These are phyloP conservation scores for Perilla frutescens DNA, from an alignment of 257 asterid genomes.

Conservation along the genomic window DNA sequence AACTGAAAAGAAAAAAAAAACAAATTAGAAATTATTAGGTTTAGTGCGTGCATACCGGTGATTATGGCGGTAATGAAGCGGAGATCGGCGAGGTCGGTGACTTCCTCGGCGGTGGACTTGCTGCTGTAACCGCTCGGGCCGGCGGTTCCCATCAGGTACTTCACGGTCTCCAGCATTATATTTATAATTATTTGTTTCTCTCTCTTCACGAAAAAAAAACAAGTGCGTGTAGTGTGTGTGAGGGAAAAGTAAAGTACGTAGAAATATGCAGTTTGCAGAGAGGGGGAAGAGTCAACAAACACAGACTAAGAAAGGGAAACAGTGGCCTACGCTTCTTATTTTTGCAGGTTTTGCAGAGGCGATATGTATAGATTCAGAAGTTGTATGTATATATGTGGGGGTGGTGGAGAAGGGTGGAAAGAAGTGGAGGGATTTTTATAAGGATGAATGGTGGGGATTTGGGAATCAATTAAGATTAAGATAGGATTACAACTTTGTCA, in stretches of 20 bases:
- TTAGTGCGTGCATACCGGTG: slow-evolving; percentile 50
- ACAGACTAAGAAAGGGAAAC: slow-evolving; percentile 32
- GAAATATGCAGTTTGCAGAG: slow-evolving; percentile 39
- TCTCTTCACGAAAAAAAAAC: not conserved
- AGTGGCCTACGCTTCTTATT: slow-evolving; percentile 30
- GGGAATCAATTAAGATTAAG: slow-evolving; percentile 58
- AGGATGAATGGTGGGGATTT: slow-evolving; percentile 55
- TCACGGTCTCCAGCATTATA: slow-evolving; percentile 71
- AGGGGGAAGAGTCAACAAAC: slow-evolving; percentile 38
- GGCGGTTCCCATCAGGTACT: slow-evolving; percentile 76
- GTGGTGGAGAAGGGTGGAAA: slow-evolving; percentile 25
- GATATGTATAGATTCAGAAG: slow-evolving; percentile 31
- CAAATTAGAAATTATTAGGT: not conserved
- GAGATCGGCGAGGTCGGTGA: slow-evolving; percentile 60
- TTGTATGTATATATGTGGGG: slow-evolving; percentile 25
- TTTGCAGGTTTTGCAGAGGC: slow-evolving; percentile 34
- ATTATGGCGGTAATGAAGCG: slow-evolving; percentile 77
- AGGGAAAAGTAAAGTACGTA: slow-evolving; percentile 42
- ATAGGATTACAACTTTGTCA: slow-evolving; percentile 83
- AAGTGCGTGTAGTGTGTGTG: slow-evolving; percentile 26
- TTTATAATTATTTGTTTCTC: not conserved
- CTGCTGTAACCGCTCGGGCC: slow-evolving; percentile 89
- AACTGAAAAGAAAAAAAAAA: not conserved
- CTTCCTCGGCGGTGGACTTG: slow-evolving; percentile 82
- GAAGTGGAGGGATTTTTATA: slow-evolving; percentile 50